Base-by-base conservation (phyloP, 2,329 filamentous ascomycete species). In the Talaromyces sp. region DNA sequence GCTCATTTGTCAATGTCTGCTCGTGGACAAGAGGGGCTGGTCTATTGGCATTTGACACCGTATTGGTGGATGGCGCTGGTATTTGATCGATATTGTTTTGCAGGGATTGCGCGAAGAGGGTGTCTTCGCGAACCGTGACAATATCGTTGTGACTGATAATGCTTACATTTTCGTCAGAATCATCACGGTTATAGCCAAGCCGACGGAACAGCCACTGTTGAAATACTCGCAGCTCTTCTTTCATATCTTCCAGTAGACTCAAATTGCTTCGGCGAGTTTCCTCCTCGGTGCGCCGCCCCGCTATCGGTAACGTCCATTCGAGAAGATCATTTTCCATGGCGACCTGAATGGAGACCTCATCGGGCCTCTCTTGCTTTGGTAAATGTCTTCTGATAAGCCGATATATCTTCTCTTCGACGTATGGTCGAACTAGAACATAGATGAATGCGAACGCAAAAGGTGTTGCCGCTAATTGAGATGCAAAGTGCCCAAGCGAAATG, bases 311-410 rank as follows among this genome's bases (percentile, higher is more conserved):
- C 47, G 79, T 78, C 78, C 78, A 80, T 62, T 80, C 78, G 50
- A 80, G 73, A 17, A 80, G 73, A 49, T 79, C 79, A 67, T 79
- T 78, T 49, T 80, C 78, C n/a, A 73, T 70, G 8, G 78, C 78
- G 64, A 80, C 77, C 61, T 75, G 73, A 62, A 80, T 73, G 8
- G 78, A 80, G 33, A 79, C 72, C 37, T 77, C 77, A 69, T 80
- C 78, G 13, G 78, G 77, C 8, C 74, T 68, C 37, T 69, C 74
- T 35, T 78, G 77, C 65, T 80, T 79, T n/a, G 78, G 78, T n/a
- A 80, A 64, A 54, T 74, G 73, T 56, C 78, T 74, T 54, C 78
- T 75, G 25, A 80, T 72, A 31, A 80, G 69, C 39, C 77, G 68
- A 67, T 80, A 80, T 13, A 80, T 73, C 37, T 77, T 73, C 25